Evolutionary conservation across 2,329 filamentous ascomycete genomes (phyloP).

Genomic region (Pseudocercospora eumusae): DNA sequence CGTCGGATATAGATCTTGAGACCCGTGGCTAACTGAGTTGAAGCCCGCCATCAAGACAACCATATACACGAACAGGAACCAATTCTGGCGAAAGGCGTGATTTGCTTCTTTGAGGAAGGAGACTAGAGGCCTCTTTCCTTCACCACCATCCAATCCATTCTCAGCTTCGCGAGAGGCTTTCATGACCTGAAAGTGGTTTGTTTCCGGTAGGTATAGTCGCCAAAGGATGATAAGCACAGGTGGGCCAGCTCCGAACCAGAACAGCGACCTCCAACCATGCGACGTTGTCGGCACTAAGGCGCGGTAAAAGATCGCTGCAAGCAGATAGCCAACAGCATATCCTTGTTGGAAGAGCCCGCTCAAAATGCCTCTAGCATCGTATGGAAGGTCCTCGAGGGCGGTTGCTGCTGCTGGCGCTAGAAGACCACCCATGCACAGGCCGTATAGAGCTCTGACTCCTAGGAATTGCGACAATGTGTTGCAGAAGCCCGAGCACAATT

Average conservation of each 20-base stretch:
- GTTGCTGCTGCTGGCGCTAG: constrained; percentile 41
- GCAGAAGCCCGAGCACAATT: constrained; percentile 43
- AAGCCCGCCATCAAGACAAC: constrained; percentile 26
- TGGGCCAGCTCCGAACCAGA: constrained; percentile 44
- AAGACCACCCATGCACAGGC: constrained; percentile 44
- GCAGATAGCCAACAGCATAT: constrained; percentile 41
- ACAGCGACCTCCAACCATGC: constrained; percentile 42
- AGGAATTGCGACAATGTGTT: constrained; percentile 42
- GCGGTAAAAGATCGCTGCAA: constrained; percentile 42
- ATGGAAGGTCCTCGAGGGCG: constrained; percentile 44
- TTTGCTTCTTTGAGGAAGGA: constrained; percentile 30
- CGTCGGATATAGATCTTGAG: constrained; percentile 46
- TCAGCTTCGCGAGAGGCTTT: constrained; percentile 32
- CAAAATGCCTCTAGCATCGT: constrained; percentile 44
- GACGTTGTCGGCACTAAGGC: constrained; percentile 41
- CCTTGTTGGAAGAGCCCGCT: constrained; percentile 43
- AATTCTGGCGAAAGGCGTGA: constrained; percentile 37
- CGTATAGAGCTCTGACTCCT: constrained; percentile 42
- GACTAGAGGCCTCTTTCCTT: constrained; percentile 16
- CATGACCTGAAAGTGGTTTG: constrained; percentile 32
- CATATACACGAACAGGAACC: constrained; percentile 44
- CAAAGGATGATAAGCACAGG: constrained; percentile 41
- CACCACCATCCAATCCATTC: constrained; percentile 14
- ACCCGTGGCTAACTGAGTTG: constrained; percentile 31
- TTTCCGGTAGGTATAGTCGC: constrained; percentile 32